Percentiles rank a stretch among this genome's conserved stretches.
These are phyloP conservation scores for Panellus pusillus DNA, from an alignment of 768 basidiomycete species.

Conservation along the genomic window DNA sequence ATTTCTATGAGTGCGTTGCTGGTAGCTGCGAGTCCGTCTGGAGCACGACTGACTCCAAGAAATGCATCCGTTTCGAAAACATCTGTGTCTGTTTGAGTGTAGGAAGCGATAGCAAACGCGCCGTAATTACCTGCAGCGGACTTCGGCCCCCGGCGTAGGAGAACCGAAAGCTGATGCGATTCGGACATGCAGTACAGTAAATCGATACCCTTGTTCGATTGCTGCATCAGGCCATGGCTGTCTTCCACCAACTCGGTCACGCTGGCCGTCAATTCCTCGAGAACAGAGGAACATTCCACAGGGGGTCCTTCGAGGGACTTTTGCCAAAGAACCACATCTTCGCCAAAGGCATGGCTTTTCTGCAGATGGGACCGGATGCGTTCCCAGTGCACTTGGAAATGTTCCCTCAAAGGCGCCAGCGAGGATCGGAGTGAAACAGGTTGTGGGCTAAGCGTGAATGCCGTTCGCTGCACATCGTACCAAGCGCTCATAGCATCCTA, in stretches of 20 bases:
- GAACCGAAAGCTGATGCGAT: slow-evolving; percentile 1
- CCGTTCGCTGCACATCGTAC: neutral
- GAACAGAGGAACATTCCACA: neutral
- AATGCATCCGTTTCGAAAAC: neutral
- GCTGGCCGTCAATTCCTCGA: neutral
- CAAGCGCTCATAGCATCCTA: slow-evolving; percentile 5
- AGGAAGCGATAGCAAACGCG: too few species aligned
- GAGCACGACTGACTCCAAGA: neutral
- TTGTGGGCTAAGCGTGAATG: neutral
- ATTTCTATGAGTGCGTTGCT: slow-evolving; percentile 2
- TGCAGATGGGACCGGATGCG: slow-evolving; percentile 3
- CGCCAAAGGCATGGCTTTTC: slow-evolving; percentile 2
- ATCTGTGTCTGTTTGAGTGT: too few species aligned
- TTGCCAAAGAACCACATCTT: neutral
- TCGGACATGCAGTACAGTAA: neutral
- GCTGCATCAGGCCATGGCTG: neutral
- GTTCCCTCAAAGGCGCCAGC: neutral
- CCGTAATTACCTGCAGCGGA: neutral
- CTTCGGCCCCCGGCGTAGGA: neutral
- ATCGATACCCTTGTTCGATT: neutral
- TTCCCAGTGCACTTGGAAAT: slow-evolving; percentile 7
- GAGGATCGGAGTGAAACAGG: neutral
- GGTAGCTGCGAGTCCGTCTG: neutral
- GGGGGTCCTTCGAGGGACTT: neutral
- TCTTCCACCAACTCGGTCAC: neutral